Evolutionary conservation across 2,329 filamentous ascomycete species (phyloP), one percentile per base, ranked within the genome.

Genomic region (Xylariaceae sp.): DNA sequence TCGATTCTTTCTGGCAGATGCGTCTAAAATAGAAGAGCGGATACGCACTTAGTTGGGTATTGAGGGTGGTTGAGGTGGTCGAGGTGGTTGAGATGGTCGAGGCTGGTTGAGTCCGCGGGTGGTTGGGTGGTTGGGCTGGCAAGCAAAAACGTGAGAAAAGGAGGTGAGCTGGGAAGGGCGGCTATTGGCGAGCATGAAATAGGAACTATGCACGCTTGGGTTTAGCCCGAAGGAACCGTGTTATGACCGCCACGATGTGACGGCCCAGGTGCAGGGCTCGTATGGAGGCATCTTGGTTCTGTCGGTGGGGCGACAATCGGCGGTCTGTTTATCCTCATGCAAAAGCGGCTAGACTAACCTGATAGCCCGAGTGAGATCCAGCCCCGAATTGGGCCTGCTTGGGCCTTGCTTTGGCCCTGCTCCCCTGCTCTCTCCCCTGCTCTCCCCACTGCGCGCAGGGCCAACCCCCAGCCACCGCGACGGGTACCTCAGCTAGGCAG

Each of bases 1-100:
- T 72, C 69, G 67, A 70, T 72, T 72, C 69, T 68, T 69, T 68
- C 68, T 67, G 68, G 67, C 62, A 64, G 66, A 62, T 57, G 60
- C 58, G 64, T 62, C 67, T 71, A 62, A 68, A 60, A 60, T 62
- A 60, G 72, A 74, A 74, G 71, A 71, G 68, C 69, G 69, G 67
- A 65, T 66, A 70, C 69, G 67, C 63, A 61, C 42, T n/a, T 61
- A 65, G 64, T 66, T 67, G 66, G 70, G 68, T 68, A 62, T 62
- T 59, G 65, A 67, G 64, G 62, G 59, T 62, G 57, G 58, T 62
- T 63, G 60, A 60, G 61, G 54, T 63, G 57, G 55, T 30, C 23
- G 23, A 30, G 23, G 23, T 30, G 23, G 23, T 30, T 30, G 23
- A 30, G 23, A 5, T 30, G 23, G 23, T 30, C 23, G 23, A 30